These are phyloP conservation scores for Sporobolomyces pararoseus DNA, from an alignment of 768 basidiomycete genomes.

Conservation along the genomic window DNA sequence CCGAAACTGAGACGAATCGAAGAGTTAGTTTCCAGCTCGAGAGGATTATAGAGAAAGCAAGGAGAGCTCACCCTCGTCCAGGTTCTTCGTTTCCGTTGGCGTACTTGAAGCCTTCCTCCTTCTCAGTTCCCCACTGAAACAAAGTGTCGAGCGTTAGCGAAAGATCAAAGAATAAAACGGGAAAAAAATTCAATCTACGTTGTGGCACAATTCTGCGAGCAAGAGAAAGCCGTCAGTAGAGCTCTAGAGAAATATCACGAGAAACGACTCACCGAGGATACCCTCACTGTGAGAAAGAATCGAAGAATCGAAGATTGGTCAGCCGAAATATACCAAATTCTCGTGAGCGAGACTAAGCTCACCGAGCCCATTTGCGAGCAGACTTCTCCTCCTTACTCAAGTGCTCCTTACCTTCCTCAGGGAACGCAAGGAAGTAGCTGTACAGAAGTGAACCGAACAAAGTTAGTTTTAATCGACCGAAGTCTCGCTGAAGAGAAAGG, in stretches of 20 bases:
- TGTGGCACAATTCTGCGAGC: constrained; percentile 38
- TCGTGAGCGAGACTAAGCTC: background rate
- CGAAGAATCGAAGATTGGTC: background rate
- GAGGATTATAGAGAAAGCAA: background rate
- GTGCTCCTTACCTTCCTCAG: constrained; percentile 50
- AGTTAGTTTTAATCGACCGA: constrained; percentile 56
- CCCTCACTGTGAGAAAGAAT: constrained; percentile 58
- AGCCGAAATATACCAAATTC: background rate
- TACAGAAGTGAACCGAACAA: constrained; percentile 51
- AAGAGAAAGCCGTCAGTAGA: background rate
- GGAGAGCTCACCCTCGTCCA: constrained; percentile 53
- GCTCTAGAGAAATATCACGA: background rate
- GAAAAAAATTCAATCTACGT: background rate
- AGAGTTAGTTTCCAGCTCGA: no score
- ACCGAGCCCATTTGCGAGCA: constrained; percentile 53
- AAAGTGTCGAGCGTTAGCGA: background rate
- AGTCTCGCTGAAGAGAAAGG: constrained; percentile 45
- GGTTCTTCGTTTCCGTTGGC: constrained; percentile 80
- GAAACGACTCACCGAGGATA: constrained; percentile 43
- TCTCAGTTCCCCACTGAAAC: constrained; percentile 63
- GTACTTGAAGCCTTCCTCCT: constrained; percentile 70
- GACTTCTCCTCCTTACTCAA: constrained; percentile 57
- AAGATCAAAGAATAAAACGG: background rate
- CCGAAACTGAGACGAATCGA: constrained; percentile 57
- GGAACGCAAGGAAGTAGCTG: constrained; percentile 55